Percentiles rank a stretch among this genome's conserved stretches.
Evolutionary conservation across 1,139 yeast genomes (phyloP).

Genomic region (Hyphopichia wangnamkhiaoensis): DNA sequence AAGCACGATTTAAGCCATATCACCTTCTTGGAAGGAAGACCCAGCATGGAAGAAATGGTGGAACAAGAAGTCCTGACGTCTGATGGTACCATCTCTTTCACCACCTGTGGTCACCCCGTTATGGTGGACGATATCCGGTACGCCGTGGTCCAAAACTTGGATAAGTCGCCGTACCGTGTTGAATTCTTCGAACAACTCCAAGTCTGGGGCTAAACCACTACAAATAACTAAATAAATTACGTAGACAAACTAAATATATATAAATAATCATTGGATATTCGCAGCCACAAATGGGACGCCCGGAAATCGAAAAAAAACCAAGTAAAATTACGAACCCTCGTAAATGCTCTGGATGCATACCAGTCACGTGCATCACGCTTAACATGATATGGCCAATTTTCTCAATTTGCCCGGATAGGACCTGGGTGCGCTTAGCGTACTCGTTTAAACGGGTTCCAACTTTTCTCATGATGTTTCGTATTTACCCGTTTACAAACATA

Average conservation of each 20-base stretch:
- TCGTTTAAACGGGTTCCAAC: conserved; percentile 28
- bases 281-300: no score
- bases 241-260: no score
- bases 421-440: conserved; percentile 1
- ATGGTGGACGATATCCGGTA: conserved; percentile 42
- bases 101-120: conserved; percentile 38
- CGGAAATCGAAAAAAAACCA: no score
- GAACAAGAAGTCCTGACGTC: conserved; percentile 29
- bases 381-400: not conserved
- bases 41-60: conserved; percentile 30
- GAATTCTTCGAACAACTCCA: conserved; percentile 23
- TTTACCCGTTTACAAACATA: conserved; percentile 65
- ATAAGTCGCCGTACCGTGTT: conserved; percentile 15
- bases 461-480: conserved; percentile 59
- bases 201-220: conserved; percentile 10
- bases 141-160: conserved; percentile 15
- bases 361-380: no score
- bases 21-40: conserved; percentile 45
- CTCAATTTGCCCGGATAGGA: not conserved
- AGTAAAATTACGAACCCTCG: no score
- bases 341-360: no score
- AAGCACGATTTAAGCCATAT: conserved; percentile 30
- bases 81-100: conserved; percentile 36
- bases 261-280: no score
- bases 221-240: no score